Conservation (phyloP, 2,329 filamentous ascomycete genomes). For the Cryphonectria nitschkei region DNA sequence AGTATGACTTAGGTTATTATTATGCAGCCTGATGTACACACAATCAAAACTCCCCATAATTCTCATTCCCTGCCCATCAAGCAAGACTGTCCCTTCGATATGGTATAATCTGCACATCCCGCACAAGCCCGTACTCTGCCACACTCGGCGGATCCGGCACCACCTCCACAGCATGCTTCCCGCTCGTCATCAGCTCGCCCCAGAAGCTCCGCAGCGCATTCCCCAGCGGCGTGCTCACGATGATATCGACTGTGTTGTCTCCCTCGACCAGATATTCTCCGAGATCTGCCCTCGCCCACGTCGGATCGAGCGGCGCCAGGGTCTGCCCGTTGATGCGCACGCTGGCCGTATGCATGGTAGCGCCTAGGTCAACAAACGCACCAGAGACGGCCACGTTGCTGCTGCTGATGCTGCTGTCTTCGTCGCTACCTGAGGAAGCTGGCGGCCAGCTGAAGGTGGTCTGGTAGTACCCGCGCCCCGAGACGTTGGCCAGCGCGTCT, state of each 20-base stretch:
- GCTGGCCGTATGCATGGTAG: conserved; percentile 19
- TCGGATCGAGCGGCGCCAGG: conserved; percentile 20
- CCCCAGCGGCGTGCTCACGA: conserved; percentile 12
- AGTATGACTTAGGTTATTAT: no score
- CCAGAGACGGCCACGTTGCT: conserved; percentile 1
- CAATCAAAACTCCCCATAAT: no score
- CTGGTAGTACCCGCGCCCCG: conserved; percentile 21
- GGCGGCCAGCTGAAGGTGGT: conserved; percentile 20
- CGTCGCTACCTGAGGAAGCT: no score
- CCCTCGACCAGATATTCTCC: not conserved
- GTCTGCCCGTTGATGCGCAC: conserved; percentile 21
- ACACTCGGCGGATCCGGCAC: not conserved
- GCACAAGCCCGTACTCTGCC: conserved; percentile 9
- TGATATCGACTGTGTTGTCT: conserved; percentile 1
- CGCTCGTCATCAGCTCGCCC: not conserved
- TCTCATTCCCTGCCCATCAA: not conserved
- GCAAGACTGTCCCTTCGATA: not conserved
- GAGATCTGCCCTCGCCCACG: conserved; percentile 16
- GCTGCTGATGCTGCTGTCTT: not conserved
- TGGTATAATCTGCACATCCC: not conserved
- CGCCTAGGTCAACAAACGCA: conserved; percentile 20
- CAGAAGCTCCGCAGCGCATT: conserved; percentile 5
- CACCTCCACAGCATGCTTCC: not conserved
- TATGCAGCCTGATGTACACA: not conserved
- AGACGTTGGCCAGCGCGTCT: conserved; percentile 10